Percentiles rank a stretch among this genome's conserved stretches.
These are phyloP conservation scores for Spirogloea muscicola DNA, from an alignment of 139 green algal genomes.

Conservation along the genomic window DNA sequence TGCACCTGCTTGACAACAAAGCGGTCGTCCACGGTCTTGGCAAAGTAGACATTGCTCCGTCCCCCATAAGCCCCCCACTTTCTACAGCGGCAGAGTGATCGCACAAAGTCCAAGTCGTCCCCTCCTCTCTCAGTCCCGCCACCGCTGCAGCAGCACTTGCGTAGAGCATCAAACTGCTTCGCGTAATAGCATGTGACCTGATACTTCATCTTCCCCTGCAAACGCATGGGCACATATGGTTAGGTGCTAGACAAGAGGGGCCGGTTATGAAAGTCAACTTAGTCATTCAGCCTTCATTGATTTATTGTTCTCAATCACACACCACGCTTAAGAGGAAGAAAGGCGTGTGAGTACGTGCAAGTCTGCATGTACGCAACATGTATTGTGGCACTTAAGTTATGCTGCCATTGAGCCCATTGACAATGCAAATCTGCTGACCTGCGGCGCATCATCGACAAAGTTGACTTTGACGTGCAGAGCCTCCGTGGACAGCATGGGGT, in stretches of 20 bases:
- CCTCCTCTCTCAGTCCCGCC: background rate
- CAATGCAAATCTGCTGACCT: no score
- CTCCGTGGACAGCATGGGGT: background rate
- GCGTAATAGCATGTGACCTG: slow-evolving; percentile 48
- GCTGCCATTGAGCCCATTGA: no score
- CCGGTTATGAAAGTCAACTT: no score
- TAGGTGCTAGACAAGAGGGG: no score
- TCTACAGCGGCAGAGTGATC: slow-evolving; percentile 71
- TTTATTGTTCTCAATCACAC: no score
- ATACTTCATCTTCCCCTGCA: slow-evolving; percentile 26
- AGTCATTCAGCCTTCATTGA: no score
- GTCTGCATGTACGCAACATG: no score
- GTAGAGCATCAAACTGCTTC: slow-evolving; percentile 45
- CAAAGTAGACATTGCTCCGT: slow-evolving; percentile 90
- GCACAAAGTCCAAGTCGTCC: slow-evolving; percentile 70
- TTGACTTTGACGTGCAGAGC: background rate
- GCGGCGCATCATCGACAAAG: background rate
- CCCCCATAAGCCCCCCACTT: slow-evolving; percentile 77
- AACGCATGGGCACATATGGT: no score
- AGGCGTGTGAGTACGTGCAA: no score
- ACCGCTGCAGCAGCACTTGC: slow-evolving; percentile 16
- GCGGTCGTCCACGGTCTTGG: slow-evolving; percentile 77
- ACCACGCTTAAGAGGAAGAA: no score
- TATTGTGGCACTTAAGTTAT: no score
- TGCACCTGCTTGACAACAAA: slow-evolving; percentile 59